Evolutionary conservation across 805 yeast genomes (phyloP).

Genomic region (Spathaspora hagerdaliae): DNA sequence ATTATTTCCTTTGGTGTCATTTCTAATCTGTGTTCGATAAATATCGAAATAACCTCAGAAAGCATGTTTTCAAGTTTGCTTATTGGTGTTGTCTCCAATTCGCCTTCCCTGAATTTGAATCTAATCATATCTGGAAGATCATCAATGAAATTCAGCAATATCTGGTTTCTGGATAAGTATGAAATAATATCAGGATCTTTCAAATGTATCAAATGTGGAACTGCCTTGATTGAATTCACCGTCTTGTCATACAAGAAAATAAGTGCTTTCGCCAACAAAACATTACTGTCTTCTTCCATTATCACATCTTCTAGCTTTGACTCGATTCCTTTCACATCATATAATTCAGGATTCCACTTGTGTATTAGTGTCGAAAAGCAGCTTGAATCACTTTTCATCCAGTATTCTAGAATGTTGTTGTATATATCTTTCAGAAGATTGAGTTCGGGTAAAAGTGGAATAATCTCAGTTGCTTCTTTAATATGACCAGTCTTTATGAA

Average conservation of each 20-base stretch:
- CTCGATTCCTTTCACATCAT: constrained; percentile 43
- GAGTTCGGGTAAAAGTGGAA: constrained; percentile 51
- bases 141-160: constrained; percentile 47
- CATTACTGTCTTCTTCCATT: constrained; percentile 19
- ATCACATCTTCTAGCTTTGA: constrained; percentile 44
- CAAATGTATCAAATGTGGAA: constrained; percentile 55
- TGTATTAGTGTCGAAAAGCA: constrained; percentile 41
- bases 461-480: constrained; percentile 40
- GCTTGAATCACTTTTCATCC: constrained; percentile 26
- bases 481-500: constrained; percentile 48
- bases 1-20: constrained; percentile 53
- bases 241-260: constrained; percentile 53
- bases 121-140: constrained; percentile 50
- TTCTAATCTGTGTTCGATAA: constrained; percentile 65
- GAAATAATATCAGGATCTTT: constrained; percentile 53
- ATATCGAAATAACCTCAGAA: constrained; percentile 43
- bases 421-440: constrained; percentile 25
- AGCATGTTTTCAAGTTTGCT: constrained; percentile 37
- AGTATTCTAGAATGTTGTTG: constrained; percentile 46
- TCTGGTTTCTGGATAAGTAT: constrained; percentile 59
- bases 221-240: constrained; percentile 59
- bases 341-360: constrained; percentile 57
- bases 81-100: constrained; percentile 38
- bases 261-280: constrained; percentile 37
- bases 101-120: constrained; percentile 33